Conservation (phyloP, 2,329 filamentous ascomycete genomes). For the Colletotrichum nymphaeae region DNA sequence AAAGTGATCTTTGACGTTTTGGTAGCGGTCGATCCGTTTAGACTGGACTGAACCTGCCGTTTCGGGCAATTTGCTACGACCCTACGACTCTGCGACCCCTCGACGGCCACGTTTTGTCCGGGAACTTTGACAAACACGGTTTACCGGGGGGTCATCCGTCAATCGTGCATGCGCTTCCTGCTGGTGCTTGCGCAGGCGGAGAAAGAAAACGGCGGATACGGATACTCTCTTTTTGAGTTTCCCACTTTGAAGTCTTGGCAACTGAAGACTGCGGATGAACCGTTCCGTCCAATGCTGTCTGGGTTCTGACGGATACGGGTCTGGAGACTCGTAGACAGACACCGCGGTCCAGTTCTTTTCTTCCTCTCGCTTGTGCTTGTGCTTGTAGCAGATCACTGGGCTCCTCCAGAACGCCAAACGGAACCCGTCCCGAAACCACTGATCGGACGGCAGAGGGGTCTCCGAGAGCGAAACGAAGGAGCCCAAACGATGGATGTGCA, state of each 20-base stretch:
- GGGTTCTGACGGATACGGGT: background rate
- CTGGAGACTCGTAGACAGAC: background rate
- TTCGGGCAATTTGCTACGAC: background rate
- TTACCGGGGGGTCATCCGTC: background rate
- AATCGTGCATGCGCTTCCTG: background rate
- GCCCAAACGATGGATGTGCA: background rate
- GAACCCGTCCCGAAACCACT: background rate
- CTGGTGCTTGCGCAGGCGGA: background rate
- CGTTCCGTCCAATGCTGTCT: constrained; percentile 13
- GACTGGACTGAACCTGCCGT: background rate
- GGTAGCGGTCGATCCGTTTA: background rate
- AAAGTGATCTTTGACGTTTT: background rate
- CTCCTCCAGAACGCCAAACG: background rate
- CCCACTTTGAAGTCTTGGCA: background rate
- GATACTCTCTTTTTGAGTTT: background rate
- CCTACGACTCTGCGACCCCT: background rate
- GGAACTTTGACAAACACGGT: background rate
- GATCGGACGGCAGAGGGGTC: constrained; percentile 23
- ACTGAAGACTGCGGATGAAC: constrained; percentile 5
- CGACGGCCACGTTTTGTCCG: background rate
- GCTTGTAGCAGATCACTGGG: background rate
- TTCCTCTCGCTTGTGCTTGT: background rate
- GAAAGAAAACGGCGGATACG: background rate
- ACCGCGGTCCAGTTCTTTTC: background rate
- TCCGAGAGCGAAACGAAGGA: background rate